A percentile compares a stretch with the other conserved stretches of the same genome.
Evolutionary conservation across 106 monocot species (phyloP).

Genomic region (Ottelia alismoides): DNA sequence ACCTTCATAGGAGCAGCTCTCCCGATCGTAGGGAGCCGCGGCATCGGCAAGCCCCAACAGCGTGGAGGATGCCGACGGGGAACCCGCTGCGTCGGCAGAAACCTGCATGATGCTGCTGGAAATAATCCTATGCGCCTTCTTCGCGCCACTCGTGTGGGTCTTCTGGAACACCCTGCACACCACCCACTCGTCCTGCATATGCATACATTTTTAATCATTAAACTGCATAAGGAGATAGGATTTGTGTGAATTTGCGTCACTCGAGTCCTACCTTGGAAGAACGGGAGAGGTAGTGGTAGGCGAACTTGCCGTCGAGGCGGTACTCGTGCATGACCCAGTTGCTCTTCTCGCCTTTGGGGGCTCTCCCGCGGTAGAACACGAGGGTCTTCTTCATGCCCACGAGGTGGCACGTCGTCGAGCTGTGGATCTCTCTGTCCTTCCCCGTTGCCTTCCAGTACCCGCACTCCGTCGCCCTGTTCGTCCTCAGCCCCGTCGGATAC

Average conservation of each 20-base stretch:
- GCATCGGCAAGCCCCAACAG: no score
- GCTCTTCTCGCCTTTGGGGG: slow-evolving; percentile 96
- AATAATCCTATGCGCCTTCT: slow-evolving; percentile 13
- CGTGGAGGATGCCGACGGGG: slow-evolving; percentile 5
- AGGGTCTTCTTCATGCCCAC: slow-evolving; percentile 99
- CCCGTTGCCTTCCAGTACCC: slow-evolving; percentile 99
- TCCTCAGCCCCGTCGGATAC: slow-evolving; percentile 88
- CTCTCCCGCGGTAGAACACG: slow-evolving; percentile 91
- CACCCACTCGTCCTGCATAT: slow-evolving; percentile 93
- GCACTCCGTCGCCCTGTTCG: slow-evolving; percentile 77
- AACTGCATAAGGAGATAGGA: no score
- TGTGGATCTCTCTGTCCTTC: slow-evolving; percentile 88
- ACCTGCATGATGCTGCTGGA: no score
- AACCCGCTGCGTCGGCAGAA: neutral
- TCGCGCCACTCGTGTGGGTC: slow-evolving; percentile 15
- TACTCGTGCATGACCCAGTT: slow-evolving; percentile 99
- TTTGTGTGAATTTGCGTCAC: no score
- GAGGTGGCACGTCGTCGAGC: slow-evolving; percentile 40
- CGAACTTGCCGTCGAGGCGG: slow-evolving; percentile 73
- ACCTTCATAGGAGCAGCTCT: slow-evolving; percentile 24
- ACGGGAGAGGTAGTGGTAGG: slow-evolving; percentile 64
- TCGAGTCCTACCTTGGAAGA: slow-evolving; percentile 83
- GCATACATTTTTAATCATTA: no score
- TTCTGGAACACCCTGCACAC: slow-evolving; percentile 72
- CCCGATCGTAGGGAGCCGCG: slow-evolving; percentile 14